These are phyloP conservation scores for Silene latifolia DNA, from an alignment of 148 eudicot genomes.

Conservation along the genomic window DNA sequence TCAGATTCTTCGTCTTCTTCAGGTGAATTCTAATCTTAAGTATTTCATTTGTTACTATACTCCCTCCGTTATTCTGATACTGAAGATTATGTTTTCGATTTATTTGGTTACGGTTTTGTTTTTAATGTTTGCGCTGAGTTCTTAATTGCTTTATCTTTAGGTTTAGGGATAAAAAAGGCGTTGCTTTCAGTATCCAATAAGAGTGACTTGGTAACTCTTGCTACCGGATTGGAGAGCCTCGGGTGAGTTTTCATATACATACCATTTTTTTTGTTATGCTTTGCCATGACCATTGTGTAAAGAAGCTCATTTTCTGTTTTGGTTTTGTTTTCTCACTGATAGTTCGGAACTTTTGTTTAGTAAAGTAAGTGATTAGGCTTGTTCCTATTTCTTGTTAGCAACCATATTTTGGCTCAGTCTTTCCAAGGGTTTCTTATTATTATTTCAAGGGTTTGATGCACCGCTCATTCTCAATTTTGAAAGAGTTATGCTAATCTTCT, in stretches of 20 bases:
- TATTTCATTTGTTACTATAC: too few relatives aligned
- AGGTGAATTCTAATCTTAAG: neutral
- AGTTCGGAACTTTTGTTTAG: neutral
- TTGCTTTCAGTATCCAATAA: constrained; percentile 89
- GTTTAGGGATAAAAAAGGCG: constrained; percentile 59
- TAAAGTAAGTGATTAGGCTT: neutral
- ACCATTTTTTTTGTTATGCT: neutral
- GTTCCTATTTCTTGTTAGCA: neutral
- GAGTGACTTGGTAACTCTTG: constrained; percentile 62
- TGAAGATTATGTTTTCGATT: neutral
- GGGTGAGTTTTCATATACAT: constrained; percentile 51
- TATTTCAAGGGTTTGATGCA: neutral
- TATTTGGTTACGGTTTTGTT: neutral
- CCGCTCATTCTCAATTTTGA: too few relatives aligned
- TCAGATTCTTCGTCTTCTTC: constrained; percentile 28
- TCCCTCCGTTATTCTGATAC: neutral
- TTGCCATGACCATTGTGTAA: neutral
- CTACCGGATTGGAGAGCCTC: constrained; percentile 65
- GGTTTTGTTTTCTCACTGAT: neutral
- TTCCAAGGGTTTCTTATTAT: neutral
- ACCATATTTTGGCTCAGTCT: neutral
- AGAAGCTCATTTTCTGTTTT: neutral
- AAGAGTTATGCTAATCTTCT: too few relatives aligned
- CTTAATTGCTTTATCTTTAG: neutral
- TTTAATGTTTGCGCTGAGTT: neutral